Base-by-base conservation (phyloP, 2,329 filamentous ascomycete species). In the Botryosphaeria dothidea region DNA sequence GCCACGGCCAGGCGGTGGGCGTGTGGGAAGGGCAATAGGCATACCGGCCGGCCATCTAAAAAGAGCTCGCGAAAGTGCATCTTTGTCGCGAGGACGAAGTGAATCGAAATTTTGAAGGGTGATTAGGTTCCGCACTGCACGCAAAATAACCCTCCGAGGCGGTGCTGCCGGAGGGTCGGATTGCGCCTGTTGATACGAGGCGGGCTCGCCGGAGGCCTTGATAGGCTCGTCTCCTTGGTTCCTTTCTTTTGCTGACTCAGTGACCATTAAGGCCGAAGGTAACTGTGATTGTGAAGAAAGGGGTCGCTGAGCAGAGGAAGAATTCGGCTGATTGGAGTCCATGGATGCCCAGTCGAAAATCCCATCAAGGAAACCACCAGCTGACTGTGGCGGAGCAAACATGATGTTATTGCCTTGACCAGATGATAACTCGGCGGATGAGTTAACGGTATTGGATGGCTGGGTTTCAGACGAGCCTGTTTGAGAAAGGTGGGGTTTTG, bases 81-180 rank as follows among this genome's bases (percentile, higher is more conserved):
- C 64, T 27, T 49, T 63, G 43, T 66, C 64, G 17, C 75, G 62
- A 78, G 45, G n/a, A 68, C 69, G 34, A 69, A 67, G 19, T 68
- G 67, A 25, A 70, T 63, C 69, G 65, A 83, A 78, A 62, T 86
- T 82, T 71, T 88, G 86, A 11, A 91, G 80, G 61, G 87, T 84
- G 5, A 88, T 79, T 9, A 88, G 80, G 62, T 85, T 85, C 31
- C 86, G 83, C 19, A 84, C 83, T 9, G 84, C 83, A 31, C 85
- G 76, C 71, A 82, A 83, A 67, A 83, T 79, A 15, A 79, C 70
- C 63, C 73, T 76, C 38, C 69, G 70, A 2, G 76, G 71, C 52
- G 75, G 75, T n/a, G 71, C 68, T 31, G 71, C 66, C 41, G 71
- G 70, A 3, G 73, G 17, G 68, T 45, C 77, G 71, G 67, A 74